Conservation (phyloP, 768 basidiomycete genomes). For the Cystobasidium tubakii region DNA sequence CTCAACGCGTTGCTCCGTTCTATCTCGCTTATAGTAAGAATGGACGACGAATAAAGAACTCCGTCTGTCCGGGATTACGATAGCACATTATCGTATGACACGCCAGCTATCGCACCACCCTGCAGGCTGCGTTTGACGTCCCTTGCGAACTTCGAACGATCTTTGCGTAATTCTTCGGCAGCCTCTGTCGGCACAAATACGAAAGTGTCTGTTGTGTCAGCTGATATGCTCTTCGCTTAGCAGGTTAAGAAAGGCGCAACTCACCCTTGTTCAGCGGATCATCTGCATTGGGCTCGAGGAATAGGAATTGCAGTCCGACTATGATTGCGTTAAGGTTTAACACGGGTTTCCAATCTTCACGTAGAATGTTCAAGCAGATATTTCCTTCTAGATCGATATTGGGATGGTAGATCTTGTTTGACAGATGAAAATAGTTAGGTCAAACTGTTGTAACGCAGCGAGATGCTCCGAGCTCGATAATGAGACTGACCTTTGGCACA, state of each 20-base stretch:
- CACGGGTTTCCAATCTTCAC: conserved; percentile 99
- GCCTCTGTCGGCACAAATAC: conserved; percentile 62
- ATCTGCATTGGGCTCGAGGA: conserved; percentile 96
- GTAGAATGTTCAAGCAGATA: conserved; percentile 93
- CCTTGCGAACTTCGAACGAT: conserved; percentile 70
- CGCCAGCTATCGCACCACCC: conserved; percentile 70
- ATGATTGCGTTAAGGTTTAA: conserved; percentile 95
- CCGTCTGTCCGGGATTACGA: neutral
- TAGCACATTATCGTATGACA: conserved; percentile 69
- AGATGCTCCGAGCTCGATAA: too few species aligned
- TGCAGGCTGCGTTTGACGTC: conserved; percentile 85
- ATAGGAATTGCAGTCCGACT: conserved; percentile 96
- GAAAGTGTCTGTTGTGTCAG: neutral
- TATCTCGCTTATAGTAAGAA: too few species aligned
- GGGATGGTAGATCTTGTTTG: conserved; percentile 99
- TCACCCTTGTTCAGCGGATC: conserved; percentile 96
- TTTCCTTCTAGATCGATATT: conserved; percentile 98
- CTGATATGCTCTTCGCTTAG: neutral
- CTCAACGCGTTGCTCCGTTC: too few species aligned
- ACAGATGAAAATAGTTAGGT: neutral
- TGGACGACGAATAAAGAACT: too few species aligned
- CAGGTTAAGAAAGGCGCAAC: conserved; percentile 44
- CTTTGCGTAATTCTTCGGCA: conserved; percentile 84
- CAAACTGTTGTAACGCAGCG: too few species aligned
- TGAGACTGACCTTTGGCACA: conserved; percentile 68